Base-by-base conservation (phyloP, 2,329 filamentous ascomycete genomes). In the Orbilia brochopaga region DNA sequence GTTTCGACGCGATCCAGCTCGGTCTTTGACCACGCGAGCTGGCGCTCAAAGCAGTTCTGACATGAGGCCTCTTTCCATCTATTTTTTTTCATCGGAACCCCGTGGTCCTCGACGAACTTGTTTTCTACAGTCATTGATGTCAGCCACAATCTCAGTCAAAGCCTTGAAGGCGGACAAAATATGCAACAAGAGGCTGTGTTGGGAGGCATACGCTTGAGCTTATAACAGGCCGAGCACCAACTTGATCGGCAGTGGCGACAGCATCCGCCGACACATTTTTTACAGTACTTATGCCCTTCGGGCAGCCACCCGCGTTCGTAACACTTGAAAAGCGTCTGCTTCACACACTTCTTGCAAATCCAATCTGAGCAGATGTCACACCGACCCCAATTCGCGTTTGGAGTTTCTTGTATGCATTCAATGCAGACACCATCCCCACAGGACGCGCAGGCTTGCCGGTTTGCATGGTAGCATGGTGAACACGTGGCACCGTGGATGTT, bases 401-500 rank as follows among this genome's bases (percentile, higher is more conserved):
- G 56, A 23, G 24, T 37, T n/a, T 72, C 67, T 1, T 46, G 44
- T 4, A 72, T n/a, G 19, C 67, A 72, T 23, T 72, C 67, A 4
- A 50, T 11, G 30, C 67, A 72, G 19, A 65, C 5, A 32, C 65
- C 65, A 15, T 56, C 46, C 13, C 42, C 17, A 27, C 67, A 72
- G 30, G 52, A 46, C 2, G n/a, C 6, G 35, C 67, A 72, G 51
- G 48, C 44, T 5, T n/a, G 8, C 13, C 35, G 30, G 6, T 21
- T 42, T 21, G 60, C 55, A n/a, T 32, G 15, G 21, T 51, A 72
- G 19, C 67, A 72, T 11, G 44, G 30, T 32, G 60, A 52, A 32
- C 67, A 72, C 17, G 67, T 72, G 13, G 52, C 67, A 11, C 67
- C 60, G 35, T 72, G 67, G 32, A 65, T 27, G 2, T 23, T 35